These are phyloP conservation scores for Pseudozyma sp. DNA, from an alignment of 1,284 basidiomycete species.

Conservation along the genomic window DNA sequence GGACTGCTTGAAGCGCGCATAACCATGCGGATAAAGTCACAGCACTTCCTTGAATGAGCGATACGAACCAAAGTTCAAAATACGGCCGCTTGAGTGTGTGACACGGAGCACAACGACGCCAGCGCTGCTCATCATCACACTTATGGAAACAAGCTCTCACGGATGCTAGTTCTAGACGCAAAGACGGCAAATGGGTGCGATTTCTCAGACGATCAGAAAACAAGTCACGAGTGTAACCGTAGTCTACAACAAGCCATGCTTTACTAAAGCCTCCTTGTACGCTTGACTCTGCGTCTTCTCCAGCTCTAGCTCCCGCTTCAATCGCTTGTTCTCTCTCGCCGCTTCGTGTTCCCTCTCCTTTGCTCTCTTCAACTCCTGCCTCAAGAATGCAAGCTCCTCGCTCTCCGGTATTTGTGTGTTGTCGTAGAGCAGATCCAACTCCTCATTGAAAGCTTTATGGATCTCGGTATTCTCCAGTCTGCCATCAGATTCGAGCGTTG, in stretches of 20 bases:
- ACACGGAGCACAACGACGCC: no score
- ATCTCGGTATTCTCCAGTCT: constrained; percentile 66
- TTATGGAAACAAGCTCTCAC: no score
- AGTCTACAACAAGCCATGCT: constrained; percentile 46
- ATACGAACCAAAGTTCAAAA: no score
- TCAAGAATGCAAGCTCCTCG: constrained; percentile 52
- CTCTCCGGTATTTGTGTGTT: constrained; percentile 58
- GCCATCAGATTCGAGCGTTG: constrained; percentile 62
- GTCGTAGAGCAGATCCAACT: constrained; percentile 64
- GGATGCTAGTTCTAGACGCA: no score
- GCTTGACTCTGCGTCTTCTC: constrained; percentile 23
- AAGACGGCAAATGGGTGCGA: no score
- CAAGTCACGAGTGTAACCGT: no score
- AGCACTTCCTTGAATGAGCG: no score
- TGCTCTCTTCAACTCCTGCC: constrained; percentile 46
- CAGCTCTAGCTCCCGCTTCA: constrained; percentile 43
- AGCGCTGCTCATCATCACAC: no score
- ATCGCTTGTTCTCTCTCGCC: constrained; percentile 43
- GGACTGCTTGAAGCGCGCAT: no score
- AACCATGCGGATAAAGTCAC: no score
- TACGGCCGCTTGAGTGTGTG: no score
- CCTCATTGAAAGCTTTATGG: constrained; percentile 68
- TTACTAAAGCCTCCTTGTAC: constrained; percentile 23
- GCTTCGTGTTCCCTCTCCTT: constrained; percentile 53
- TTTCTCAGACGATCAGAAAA: no score